Conservation (phyloP, 202 grass and related monocot genomes). For the Dendrocalamus latiflorus region DNA sequence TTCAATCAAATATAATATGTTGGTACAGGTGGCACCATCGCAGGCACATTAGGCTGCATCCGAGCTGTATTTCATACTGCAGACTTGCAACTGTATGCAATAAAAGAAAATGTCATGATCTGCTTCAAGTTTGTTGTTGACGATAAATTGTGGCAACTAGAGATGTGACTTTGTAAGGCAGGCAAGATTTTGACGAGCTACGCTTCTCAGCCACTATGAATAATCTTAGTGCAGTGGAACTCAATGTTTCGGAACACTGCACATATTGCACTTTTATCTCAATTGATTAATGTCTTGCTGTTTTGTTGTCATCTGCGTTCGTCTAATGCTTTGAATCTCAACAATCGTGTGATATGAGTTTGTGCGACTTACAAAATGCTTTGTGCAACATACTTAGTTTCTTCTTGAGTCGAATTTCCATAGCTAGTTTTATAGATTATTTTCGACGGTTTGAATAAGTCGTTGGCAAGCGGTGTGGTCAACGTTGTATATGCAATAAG, state of each 20-base stretch:
- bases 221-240: constrained; percentile 32
- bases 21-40: constrained; percentile 29
- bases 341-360: background rate
- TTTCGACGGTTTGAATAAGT: background rate
- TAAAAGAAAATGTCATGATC: background rate
- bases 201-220: constrained; percentile 17
- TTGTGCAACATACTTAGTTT: too few species aligned
- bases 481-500: background rate
- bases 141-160: constrained; percentile 14
- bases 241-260: background rate
- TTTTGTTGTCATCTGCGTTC: background rate
- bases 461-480: background rate
- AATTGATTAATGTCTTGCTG: background rate
- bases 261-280: background rate
- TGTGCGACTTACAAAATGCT: background rate
- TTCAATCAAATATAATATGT: background rate
- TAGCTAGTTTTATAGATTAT: background rate
- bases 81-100: background rate
- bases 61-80: background rate
- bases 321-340: background rate
- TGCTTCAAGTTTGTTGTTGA: constrained; percentile 13
- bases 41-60: background rate
- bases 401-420: background rate
- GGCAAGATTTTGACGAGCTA: constrained; percentile 15
- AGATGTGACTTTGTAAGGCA: constrained; percentile 14